These are phyloP conservation scores for Schizosaccharomyces versatilis DNA, from an alignment of 1,139 yeast species.

Conservation along the genomic window DNA sequence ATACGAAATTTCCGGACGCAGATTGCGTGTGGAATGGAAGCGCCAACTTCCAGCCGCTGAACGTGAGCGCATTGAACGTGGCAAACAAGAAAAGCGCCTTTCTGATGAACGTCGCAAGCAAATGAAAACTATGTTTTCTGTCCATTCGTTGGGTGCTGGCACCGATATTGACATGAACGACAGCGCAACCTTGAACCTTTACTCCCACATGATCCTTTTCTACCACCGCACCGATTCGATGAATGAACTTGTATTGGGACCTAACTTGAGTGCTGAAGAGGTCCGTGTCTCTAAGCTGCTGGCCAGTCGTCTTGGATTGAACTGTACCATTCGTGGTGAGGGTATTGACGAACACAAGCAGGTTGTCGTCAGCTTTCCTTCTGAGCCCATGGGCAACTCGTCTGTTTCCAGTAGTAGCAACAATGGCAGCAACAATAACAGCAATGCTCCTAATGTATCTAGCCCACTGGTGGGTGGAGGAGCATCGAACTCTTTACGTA, in stretches of 20 bases:
- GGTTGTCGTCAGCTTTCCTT: background rate
- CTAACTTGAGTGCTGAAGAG: background rate
- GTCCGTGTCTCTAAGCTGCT: background rate
- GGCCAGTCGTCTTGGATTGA: background rate
- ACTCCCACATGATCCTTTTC: constrained; percentile 60
- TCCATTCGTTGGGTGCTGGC: background rate
- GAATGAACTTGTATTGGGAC: background rate
- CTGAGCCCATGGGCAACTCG: background rate
- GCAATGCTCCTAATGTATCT: background rate
- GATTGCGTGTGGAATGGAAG: constrained; percentile 84
- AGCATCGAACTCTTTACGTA: background rate
- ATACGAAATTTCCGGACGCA: constrained; percentile 88
- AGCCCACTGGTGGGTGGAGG: no score
- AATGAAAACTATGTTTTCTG: constrained; percentile 2
- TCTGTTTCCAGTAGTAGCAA: background rate
- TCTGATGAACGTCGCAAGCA: constrained; percentile 83
- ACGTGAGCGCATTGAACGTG: constrained; percentile 85
- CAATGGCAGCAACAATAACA: background rate
- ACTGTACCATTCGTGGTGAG: background rate
- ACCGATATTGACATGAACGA: constrained; percentile 52
- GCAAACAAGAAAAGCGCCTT: constrained; percentile 82
- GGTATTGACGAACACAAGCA: background rate
- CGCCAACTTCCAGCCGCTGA: constrained; percentile 88
- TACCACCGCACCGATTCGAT: background rate
- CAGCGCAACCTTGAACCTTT: constrained; percentile 69